These are phyloP conservation scores for Secale cereale DNA, from an alignment of 176 grass and related monocot genomes.

Conservation along the genomic window DNA sequence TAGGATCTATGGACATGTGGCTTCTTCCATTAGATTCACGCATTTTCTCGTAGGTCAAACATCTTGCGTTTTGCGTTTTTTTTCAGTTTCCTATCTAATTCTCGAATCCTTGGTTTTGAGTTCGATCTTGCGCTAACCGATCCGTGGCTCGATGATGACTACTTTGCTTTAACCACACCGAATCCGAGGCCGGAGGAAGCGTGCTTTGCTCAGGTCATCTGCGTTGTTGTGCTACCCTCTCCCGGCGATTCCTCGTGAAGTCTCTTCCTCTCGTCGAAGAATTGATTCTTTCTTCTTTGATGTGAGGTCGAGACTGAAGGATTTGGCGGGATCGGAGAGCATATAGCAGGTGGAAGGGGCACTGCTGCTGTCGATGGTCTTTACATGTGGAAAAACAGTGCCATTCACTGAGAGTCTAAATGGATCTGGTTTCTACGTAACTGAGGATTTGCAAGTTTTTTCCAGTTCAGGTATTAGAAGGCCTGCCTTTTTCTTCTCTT, in stretches of 20 bases:
- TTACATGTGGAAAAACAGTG: slow-evolving; percentile 44
- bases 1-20: slow-evolving; percentile 45
- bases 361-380: slow-evolving; percentile 2
- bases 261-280: slow-evolving; percentile 12
- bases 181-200: slow-evolving; percentile 21
- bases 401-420: slow-evolving; percentile 27
- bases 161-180: slow-evolving; percentile 63
- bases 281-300: not conserved
- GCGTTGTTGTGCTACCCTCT: not conserved
- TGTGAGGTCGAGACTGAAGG: not conserved
- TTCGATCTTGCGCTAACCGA: not conserved
- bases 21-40: slow-evolving; percentile 18
- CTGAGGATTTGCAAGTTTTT: not conserved
- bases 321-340: not conserved
- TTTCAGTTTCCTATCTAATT: accelerated
- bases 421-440: not conserved
- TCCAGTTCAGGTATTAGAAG: not conserved
- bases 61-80: not conserved
- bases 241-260: slow-evolving; percentile 5
- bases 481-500: too few relatives aligned
- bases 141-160: slow-evolving; percentile 47
- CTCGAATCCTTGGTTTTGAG: not conserved
- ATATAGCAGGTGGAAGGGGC: accelerated
- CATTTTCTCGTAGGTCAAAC: slow-evolving; percentile 51
- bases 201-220: not conserved